Percentiles rank a stretch among this genome's conserved stretches.
phyloP scores from a whole-genome alignment of 495 filamentous ascomycete species.

The Ramalina intermedia region DNA sequence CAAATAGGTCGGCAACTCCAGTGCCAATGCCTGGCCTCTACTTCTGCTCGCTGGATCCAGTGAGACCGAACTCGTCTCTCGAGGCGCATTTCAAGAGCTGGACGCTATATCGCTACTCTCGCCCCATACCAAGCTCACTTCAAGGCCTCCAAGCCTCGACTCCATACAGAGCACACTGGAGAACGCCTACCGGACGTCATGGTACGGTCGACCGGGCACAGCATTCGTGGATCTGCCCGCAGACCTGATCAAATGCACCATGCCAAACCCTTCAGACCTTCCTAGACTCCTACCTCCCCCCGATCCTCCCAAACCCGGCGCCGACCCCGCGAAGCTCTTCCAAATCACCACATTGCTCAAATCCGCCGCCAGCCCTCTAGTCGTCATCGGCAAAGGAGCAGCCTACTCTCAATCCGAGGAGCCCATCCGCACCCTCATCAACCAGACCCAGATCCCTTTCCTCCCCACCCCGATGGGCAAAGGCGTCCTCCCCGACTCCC shows the following conservation, averaged over 20 bases:
- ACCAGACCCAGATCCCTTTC: conserved; percentile 39
- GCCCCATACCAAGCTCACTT: conserved; percentile 43
- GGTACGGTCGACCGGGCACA: conserved; percentile 44
- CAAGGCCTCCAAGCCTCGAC: conserved; percentile 35
- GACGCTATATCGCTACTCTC: conserved; percentile 43
- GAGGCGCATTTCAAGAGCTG: conserved; percentile 49
- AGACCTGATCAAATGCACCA: conserved; percentile 39
- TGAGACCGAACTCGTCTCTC: conserved; percentile 38
- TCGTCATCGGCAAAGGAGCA: conserved; percentile 49
- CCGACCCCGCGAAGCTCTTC: conserved; percentile 29
- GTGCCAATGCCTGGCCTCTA: conserved; percentile 44
- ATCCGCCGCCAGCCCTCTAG: conserved; percentile 36
- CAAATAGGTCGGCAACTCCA: conserved; percentile 37
- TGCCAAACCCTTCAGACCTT: conserved; percentile 7
- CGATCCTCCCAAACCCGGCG: conserved; percentile 27
- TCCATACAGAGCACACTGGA: conserved; percentile 35
- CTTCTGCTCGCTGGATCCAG: conserved; percentile 44
- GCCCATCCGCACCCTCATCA: conserved; percentile 33
- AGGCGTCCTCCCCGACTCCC: conserved; percentile 43
- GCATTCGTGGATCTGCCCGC: conserved; percentile 48
- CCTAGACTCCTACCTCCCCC: conserved; percentile 18
- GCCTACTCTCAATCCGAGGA: conserved; percentile 42
- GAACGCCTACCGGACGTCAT: conserved; percentile 40
- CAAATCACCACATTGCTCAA: conserved; percentile 34
- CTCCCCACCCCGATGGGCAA: conserved; percentile 53